Percentiles rank a stretch among this genome's conserved stretches.
phyloP scores from a whole-genome alignment of 345 rosid genomes.

The Populus davidiana region DNA sequence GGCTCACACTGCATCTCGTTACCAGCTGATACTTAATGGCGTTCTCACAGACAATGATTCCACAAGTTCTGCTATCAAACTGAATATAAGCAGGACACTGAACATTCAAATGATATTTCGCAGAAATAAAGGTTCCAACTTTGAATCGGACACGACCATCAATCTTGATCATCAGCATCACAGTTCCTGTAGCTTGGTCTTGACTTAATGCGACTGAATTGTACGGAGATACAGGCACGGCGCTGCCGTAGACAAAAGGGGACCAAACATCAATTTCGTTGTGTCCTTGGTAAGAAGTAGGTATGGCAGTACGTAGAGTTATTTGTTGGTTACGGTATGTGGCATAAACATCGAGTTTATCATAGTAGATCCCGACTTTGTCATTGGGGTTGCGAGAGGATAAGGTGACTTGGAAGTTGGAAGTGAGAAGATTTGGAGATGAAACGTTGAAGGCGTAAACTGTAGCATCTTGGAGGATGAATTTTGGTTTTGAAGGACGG shows the following conservation, averaged over 20 bases:
- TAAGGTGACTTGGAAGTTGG: conserved; percentile 74
- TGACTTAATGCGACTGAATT: conserved; percentile 43
- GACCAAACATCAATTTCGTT: conserved; percentile 76
- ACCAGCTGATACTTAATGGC: conserved; percentile 64
- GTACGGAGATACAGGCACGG: conserved; percentile 77
- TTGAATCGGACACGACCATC: conserved; percentile 91
- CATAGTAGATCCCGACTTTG: conserved; percentile 79
- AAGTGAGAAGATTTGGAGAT: conserved; percentile 61
- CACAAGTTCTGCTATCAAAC: conserved; percentile 48
- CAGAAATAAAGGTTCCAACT: conserved; percentile 59
- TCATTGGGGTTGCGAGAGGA: conserved; percentile 80
- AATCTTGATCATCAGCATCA: conserved; percentile 49
- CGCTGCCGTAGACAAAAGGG: conserved; percentile 58
- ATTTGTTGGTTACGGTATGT: conserved; percentile 72
- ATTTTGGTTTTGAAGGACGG: conserved; percentile 73
- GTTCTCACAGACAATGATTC: conserved; percentile 54
- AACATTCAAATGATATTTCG: conserved; percentile 59
- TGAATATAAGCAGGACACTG: conserved; percentile 57
- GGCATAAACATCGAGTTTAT: conserved; percentile 66
- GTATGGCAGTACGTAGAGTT: conserved; percentile 55
- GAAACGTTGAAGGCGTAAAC: conserved; percentile 81
- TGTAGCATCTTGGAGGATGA: conserved; percentile 90
- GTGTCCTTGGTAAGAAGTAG: conserved; percentile 55
- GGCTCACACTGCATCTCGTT: conserved; percentile 58
- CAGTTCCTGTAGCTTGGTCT: conserved; percentile 52